These are phyloP conservation scores for Citrullus colocynthis DNA, from an alignment of 306 rosid genomes.

Conservation along the genomic window DNA sequence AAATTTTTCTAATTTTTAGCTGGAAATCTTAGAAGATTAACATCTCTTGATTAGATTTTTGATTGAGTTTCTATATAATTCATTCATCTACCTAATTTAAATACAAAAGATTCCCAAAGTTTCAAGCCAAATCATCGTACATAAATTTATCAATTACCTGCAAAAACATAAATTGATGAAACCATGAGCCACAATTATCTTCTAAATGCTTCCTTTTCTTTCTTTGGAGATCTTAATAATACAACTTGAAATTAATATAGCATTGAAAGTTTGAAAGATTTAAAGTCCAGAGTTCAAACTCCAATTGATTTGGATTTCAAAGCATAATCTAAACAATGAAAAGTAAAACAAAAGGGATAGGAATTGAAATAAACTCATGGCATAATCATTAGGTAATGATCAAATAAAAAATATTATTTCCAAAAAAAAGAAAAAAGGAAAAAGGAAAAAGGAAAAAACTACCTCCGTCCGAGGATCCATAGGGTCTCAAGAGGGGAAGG, in stretches of 20 bases:
- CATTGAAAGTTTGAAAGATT: not conserved
- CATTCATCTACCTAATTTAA: not conserved
- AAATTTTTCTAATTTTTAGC: too few relatives aligned
- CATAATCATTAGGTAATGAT: not conserved
- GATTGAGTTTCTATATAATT: not conserved
- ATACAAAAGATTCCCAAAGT: not conserved
- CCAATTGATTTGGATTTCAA: not conserved
- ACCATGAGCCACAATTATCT: not conserved
- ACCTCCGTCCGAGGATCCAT: slow-evolving; percentile 1
- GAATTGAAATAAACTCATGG: not conserved
- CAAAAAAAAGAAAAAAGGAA: too few relatives aligned
- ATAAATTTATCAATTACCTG: not conserved
- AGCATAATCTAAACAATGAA: not conserved
- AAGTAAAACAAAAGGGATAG: not conserved
- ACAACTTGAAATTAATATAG: not conserved
- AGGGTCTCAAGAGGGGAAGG: not conserved
- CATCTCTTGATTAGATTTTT: too few relatives aligned
- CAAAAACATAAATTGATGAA: too few relatives aligned
- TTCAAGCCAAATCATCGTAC: not conserved
- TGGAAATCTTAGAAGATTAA: too few relatives aligned
- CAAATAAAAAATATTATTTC: not conserved
- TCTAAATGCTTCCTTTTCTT: not conserved
- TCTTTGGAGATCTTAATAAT: not conserved
- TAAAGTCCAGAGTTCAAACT: not conserved
- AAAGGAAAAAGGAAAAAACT: too few relatives aligned